Conservation (phyloP, 2,329 filamentous ascomycete genomes). For the Fusarium lyarnte region DNA sequence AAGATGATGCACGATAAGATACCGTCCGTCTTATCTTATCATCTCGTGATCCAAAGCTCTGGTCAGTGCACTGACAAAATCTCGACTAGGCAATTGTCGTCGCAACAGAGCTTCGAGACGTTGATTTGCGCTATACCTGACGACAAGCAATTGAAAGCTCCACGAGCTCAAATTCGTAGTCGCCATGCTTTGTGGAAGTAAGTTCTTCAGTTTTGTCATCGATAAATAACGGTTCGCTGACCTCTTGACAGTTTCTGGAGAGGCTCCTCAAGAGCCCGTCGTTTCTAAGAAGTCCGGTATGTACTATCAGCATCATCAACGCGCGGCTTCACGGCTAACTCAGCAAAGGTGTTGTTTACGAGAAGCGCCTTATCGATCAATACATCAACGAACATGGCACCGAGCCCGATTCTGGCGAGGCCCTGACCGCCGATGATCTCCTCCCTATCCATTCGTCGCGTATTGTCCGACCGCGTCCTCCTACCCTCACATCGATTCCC, state of each 20-base stretch:
- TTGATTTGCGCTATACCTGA: slow-evolving; percentile 37
- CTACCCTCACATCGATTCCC: slow-evolving; percentile 94
- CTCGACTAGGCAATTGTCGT: slow-evolving; percentile 42
- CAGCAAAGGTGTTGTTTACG: slow-evolving; percentile 81
- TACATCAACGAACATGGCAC: slow-evolving; percentile 94
- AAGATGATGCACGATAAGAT: slow-evolving; percentile 28
- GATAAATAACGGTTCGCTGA: slow-evolving; percentile 23
- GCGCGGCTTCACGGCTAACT: slow-evolving; percentile 26
- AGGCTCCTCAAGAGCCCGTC: slow-evolving; percentile 93
- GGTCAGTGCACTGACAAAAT: slow-evolving; percentile 48
- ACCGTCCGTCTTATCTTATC: slow-evolving; percentile 44
- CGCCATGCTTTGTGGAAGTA: slow-evolving; percentile 62
- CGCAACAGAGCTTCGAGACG: slow-evolving; percentile 40
- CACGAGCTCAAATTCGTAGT: slow-evolving; percentile 42
- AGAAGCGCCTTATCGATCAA: slow-evolving; percentile 93
- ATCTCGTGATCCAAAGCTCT: slow-evolving; percentile 42
- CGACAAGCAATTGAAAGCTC: slow-evolving; percentile 45
- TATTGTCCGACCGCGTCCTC: slow-evolving; percentile 87
- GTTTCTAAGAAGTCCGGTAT: slow-evolving; percentile 93
- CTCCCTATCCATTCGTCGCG: slow-evolving; percentile 85
- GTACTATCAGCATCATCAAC: slow-evolving; percentile 46
- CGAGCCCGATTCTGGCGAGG: slow-evolving; percentile 89
- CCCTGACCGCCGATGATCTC: slow-evolving; percentile 84
- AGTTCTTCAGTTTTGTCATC: slow-evolving; percentile 24
- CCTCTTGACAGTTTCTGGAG: slow-evolving; percentile 80